Evolutionary conservation across 2,329 filamentous ascomycete genomes (phyloP), one percentile per base, ranked within the genome.

Genomic region (Trichoderma cornu-damae): DNA sequence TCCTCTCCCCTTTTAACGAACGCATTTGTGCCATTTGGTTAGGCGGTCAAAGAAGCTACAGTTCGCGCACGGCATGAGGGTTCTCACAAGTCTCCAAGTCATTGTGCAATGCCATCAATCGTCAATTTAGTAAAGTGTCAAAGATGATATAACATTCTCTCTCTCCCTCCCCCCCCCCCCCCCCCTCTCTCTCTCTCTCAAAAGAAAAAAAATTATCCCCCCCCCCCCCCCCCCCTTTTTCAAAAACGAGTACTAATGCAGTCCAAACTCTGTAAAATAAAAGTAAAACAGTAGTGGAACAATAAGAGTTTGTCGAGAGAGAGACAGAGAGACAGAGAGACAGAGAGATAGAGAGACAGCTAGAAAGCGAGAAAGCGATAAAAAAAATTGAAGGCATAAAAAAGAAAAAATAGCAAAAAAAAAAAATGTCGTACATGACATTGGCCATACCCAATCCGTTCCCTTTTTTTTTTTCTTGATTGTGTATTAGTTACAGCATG

Each of bases 401-500:
- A 44, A 34, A 26, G 12, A 54, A 34, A 34, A 6, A 7, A 24
- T 26, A 28, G 20, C 44, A 51, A 62, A 66, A 61, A 35, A 28
- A 62, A 62, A 62, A 55, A 63, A 62, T 69, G 64, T 68, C 67
- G 63, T 69, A 71, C 67, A 69, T 70, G 62, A 63, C 62, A 62
- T 65, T 63, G 61, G 61, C 62, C 64, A 66, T 69, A 69, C 68
- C 67, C 67, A 70, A 69, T 62, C 65, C 62, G 62, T 61, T 60
- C 65, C 63, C 62, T 69, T 71, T 69, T 58, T 69, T 65, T 63
- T 62, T 69, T 71, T 69, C 54, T 69, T 68, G 59, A 61, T 69
- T 63, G 65, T 67, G 65, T 70, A 72, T 71, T 70, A 70, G 64
- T 66, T 70, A 71, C 70, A 72, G 63, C 65, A 60, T 67, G 64